Conservation (phyloP, 2,329 filamentous ascomycete species). For the Cercospora sojina region DNA sequence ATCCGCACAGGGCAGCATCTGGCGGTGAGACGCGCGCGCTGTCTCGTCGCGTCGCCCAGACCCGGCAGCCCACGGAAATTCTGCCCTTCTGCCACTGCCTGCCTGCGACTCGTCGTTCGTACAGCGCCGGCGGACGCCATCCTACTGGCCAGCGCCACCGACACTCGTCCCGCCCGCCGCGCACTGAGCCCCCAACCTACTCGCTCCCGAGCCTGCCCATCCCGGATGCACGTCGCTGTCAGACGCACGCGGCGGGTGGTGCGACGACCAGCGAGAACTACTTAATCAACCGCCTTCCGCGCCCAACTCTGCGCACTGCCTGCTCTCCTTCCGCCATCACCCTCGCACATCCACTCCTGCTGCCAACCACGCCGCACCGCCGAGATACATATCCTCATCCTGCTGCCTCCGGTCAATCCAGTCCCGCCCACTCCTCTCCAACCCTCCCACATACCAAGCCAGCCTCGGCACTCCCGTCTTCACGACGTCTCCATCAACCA, state of each 20-base stretch:
- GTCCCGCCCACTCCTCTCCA: neutral
- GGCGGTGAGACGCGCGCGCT: conserved; percentile 19
- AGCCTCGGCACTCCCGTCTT: neutral
- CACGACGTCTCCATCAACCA: conserved; percentile 11
- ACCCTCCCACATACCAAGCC: neutral
- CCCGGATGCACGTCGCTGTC: conserved; percentile 10
- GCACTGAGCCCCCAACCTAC: conserved; percentile 9
- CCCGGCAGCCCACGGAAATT: neutral
- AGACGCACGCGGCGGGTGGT: conserved; percentile 1
- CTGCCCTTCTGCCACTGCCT: neutral
- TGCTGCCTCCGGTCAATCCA: neutral
- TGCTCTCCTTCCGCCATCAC: neutral
- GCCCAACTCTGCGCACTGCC: neutral
- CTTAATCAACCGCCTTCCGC: conserved; percentile 17
- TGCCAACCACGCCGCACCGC: conserved; percentile 3
- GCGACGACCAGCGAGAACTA: conserved; percentile 8
- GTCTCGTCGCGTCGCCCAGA: conserved; percentile 1
- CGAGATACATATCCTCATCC: conserved; percentile 2
- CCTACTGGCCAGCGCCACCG: conserved; percentile 3
- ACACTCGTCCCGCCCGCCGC: conserved; percentile 16
- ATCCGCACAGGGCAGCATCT: neutral
- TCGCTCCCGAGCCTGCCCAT: conserved; percentile 10
- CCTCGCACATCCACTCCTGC: neutral
- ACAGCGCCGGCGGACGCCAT: neutral
- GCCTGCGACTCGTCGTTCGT: neutral